phyloP scores from a whole-genome alignment of 1,139 yeast genomes.

The Geotrichum restrictum region DNA sequence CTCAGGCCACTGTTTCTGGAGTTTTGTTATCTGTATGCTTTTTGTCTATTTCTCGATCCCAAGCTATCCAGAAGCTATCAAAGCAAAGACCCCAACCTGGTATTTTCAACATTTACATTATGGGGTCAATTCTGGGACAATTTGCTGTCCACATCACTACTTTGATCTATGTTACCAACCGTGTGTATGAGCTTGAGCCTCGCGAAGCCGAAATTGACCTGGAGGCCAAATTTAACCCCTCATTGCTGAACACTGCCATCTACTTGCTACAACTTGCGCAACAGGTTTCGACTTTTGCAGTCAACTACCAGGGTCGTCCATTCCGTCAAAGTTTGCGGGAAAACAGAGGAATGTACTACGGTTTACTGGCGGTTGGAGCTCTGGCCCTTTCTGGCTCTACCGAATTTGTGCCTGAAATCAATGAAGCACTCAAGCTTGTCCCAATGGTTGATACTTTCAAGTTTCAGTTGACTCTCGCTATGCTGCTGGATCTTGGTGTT shows the following conservation, averaged over 20 bases:
- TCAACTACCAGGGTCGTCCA: slow-evolving; percentile 95
- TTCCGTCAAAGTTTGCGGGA: slow-evolving; percentile 87
- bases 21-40: slow-evolving; percentile 88
- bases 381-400: slow-evolving; percentile 90
- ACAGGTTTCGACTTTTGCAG: slow-evolving; percentile 96
- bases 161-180: slow-evolving; percentile 74
- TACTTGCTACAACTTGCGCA: slow-evolving; percentile 91
- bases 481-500: slow-evolving; percentile 70
- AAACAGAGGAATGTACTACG: slow-evolving; percentile 96
- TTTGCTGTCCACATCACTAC: slow-evolving; percentile 88
- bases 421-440: slow-evolving; percentile 86
- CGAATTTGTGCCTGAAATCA: slow-evolving; percentile 90
- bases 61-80: slow-evolving; percentile 81
- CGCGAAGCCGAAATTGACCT: slow-evolving; percentile 83
- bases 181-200: slow-evolving; percentile 85
- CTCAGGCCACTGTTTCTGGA: slow-evolving; percentile 93
- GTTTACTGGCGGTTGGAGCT: slow-evolving; percentile 84
- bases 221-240: slow-evolving; percentile 84
- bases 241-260: slow-evolving; percentile 92
- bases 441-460: slow-evolving; percentile 78
- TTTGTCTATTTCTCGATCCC: slow-evolving; percentile 91
- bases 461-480: slow-evolving; percentile 65
- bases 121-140: slow-evolving; percentile 96
- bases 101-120: slow-evolving; percentile 86
- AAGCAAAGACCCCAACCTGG: slow-evolving; percentile 98